A percentile compares a stretch with the other conserved stretches of the same genome.
Conservation (phyloP, 2,329 filamentous ascomycete genomes). For the Ceratocystis ficicola region DNA sequence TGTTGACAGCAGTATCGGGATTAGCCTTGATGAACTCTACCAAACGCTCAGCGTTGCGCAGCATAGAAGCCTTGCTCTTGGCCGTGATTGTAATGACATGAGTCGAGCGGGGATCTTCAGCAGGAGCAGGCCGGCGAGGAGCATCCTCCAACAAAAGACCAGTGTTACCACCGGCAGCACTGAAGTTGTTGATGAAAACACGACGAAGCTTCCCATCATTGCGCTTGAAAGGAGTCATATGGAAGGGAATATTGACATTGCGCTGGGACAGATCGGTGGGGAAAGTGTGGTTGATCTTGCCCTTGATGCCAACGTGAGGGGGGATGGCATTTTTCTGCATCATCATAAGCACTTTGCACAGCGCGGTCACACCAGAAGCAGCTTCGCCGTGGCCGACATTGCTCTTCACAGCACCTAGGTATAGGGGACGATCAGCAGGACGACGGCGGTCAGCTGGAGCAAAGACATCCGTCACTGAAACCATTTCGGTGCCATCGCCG, state of each 20-base stretch:
- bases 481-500: constrained; percentile 72
- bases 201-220: constrained; percentile 37
- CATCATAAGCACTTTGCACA: constrained; percentile 55
- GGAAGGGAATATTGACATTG: constrained; percentile 46
- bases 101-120: constrained; percentile 40
- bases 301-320: constrained; percentile 56
- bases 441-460: constrained; percentile 38
- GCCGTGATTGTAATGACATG: constrained; percentile 50
- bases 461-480: constrained; percentile 51
- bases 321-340: constrained; percentile 50
- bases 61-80: constrained; percentile 44
- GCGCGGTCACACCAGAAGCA: constrained; percentile 48
- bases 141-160: constrained; percentile 53
- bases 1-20: constrained; percentile 42
- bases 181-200: constrained; percentile 56
- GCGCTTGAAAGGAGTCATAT: constrained; percentile 40
- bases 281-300: constrained; percentile 47
- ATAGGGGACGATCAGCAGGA: constrained; percentile 41
- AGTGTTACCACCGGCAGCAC: constrained; percentile 60
- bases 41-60: constrained; percentile 45
- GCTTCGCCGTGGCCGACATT: constrained; percentile 53
- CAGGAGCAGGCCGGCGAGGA: constrained; percentile 38
- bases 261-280: constrained; percentile 45
- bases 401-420: constrained; percentile 51
- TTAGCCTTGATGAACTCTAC: constrained; percentile 42